These are phyloP conservation scores for Phyllosticta capitalensis DNA, from an alignment of 2,329 filamentous ascomycete genomes.

Conservation along the genomic window DNA sequence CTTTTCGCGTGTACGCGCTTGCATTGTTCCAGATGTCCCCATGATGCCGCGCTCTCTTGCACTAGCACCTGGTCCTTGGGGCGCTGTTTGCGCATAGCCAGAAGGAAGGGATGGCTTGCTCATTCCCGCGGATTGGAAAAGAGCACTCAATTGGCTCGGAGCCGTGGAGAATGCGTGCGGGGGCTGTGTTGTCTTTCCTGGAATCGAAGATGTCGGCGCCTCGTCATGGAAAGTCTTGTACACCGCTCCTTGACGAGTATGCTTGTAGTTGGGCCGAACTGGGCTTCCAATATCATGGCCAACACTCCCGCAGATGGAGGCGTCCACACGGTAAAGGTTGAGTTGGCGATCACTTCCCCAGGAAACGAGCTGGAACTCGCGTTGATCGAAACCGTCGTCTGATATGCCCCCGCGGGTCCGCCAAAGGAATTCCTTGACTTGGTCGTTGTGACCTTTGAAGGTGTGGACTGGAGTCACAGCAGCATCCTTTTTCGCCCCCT, in stretches of 20 bases:
- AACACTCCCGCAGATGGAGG: conserved; percentile 55
- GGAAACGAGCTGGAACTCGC: conserved; percentile 87
- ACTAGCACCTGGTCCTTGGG: conserved; percentile 20
- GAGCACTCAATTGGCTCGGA: conserved; percentile 14
- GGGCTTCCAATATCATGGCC: conserved; percentile 63
- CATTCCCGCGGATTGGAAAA: conserved; percentile 15
- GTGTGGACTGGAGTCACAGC: conserved; percentile 37
- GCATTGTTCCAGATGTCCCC: conserved; percentile 39
- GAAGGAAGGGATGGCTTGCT: conserved; percentile 14
- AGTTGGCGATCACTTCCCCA: conserved; percentile 85
- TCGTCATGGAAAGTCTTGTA: conserved; percentile 76
- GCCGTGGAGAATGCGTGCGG: neutral
- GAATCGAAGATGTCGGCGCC: conserved; percentile 12
- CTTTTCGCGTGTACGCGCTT: conserved; percentile 37
- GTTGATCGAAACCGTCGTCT: conserved; percentile 62
- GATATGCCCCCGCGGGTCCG: conserved; percentile 58
- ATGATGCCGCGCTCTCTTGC: conserved; percentile 31
- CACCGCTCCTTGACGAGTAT: conserved; percentile 72
- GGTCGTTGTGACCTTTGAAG: conserved; percentile 47
- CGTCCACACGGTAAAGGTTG: conserved; percentile 64
- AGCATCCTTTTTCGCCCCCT: conserved; percentile 31
- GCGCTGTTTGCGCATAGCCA: conserved; percentile 9
- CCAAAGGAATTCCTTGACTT: conserved; percentile 91
- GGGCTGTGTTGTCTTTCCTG: neutral
- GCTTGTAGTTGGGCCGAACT: conserved; percentile 53